These are phyloP conservation scores for Phaeoacremonium minimum DNA, from an alignment of 2,329 filamentous ascomycete genomes.

Conservation along the genomic window DNA sequence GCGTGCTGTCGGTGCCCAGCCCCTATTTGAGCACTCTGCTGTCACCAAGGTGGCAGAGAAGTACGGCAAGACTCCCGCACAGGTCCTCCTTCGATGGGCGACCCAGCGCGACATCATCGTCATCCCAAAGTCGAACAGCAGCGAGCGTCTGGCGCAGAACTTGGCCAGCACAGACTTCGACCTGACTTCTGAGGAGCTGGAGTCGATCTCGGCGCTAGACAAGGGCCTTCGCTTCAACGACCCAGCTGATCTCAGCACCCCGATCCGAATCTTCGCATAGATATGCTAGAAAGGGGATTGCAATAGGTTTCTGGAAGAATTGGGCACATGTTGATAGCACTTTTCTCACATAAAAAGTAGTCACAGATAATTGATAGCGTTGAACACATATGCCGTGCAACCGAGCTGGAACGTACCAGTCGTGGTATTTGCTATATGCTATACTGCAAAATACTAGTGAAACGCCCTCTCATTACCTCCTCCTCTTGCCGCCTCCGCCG, in stretches of 20 bases:
- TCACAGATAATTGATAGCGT: no score
- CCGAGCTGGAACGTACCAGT: no score
- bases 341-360: no score
- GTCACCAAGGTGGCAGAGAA: slow-evolving; percentile 50
- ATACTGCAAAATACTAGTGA: no score
- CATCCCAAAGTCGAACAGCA: slow-evolving; percentile 59
- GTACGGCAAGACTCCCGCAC: slow-evolving; percentile 55
- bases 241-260: slow-evolving; percentile 23
- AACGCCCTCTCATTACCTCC: slow-evolving; percentile 19
- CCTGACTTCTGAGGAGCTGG: slow-evolving; percentile 48
- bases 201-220: slow-evolving; percentile 51
- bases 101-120: slow-evolving; percentile 61
- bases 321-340: no score
- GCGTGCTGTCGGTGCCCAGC: slow-evolving; percentile 17
- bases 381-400: no score
- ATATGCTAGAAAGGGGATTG: no score
- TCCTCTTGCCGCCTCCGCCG: slow-evolving; percentile 33
- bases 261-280: background rate
- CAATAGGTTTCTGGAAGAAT: no score
- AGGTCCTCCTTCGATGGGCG: slow-evolving; percentile 64
- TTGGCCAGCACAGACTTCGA: slow-evolving; percentile 53
- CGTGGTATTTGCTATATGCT: no score
- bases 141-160: slow-evolving; percentile 45
- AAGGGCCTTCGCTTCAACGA: slow-evolving; percentile 57
- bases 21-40: slow-evolving; percentile 23